Conservation (phyloP, 2,329 filamentous ascomycete genomes). For the Chaetomiaceae sp. region DNA sequence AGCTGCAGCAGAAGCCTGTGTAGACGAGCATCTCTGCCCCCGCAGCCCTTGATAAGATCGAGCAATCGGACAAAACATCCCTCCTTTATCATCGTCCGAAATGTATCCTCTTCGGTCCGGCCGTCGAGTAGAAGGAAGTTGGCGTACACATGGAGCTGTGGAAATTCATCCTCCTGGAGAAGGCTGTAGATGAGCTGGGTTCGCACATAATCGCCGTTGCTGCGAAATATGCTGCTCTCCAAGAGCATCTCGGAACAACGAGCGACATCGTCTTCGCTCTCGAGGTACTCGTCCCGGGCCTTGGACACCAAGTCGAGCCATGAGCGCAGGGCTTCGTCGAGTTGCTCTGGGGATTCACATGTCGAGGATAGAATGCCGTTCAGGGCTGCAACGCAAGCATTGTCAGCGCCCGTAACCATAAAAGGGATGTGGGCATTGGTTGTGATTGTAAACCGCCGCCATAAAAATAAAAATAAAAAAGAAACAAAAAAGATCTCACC, state of each 20-base stretch:
- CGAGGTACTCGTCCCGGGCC: constrained; percentile 71
- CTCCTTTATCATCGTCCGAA: constrained; percentile 83
- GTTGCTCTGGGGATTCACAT: constrained; percentile 51
- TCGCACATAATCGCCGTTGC: constrained; percentile 80
- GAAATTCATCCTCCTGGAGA: constrained; percentile 79
- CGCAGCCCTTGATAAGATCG: constrained; percentile 68
- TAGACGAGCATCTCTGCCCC: constrained; percentile 63
- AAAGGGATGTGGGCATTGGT: too few species aligned
- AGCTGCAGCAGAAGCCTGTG: constrained; percentile 81
- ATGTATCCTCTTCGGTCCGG: constrained; percentile 68
- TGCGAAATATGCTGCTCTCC: constrained; percentile 66
- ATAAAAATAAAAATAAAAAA: too few species aligned
- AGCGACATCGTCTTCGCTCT: constrained; percentile 73
- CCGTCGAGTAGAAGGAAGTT: constrained; percentile 87
- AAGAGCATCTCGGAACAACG: constrained; percentile 77
- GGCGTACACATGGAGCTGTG: constrained; percentile 74
- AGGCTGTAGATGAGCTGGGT: constrained; percentile 90
- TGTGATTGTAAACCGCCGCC: too few species aligned
- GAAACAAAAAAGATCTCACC: constrained; percentile 54
- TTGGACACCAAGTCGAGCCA: constrained; percentile 76
- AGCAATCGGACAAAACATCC: constrained; percentile 79
- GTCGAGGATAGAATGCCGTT: constrained; percentile 42
- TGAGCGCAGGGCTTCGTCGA: constrained; percentile 80
- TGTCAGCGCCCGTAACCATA: not conserved
- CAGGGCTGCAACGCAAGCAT: constrained; percentile 39